Evolutionary conservation across 306 rosid genomes (phyloP), one percentile per base, ranked within the genome.

Genomic region (Corylus heterophylla): DNA sequence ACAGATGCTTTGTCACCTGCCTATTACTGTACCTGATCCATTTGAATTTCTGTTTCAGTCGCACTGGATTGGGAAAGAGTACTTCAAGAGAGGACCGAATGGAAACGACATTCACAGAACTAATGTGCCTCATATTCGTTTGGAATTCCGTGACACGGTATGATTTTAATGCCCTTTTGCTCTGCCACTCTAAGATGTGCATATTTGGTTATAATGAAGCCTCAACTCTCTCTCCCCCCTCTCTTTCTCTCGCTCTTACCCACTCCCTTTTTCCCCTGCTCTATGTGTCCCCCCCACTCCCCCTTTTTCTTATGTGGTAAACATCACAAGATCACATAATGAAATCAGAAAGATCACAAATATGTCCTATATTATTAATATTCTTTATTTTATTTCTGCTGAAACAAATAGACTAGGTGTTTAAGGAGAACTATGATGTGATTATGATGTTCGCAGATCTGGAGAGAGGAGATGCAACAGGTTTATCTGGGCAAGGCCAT

Each of bases 41-140:
- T 76, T 44, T 1, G 29, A 45, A 7, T 82, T 62, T 70, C 54
- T 83, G 76, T 81, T 80, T 77, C 83, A 96, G 98, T 83, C 98
- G 1, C 99, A 91, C 78, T 96, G 99, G 99, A 93, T 96, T 20
- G 99, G 99, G 35, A 89, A 89, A 77, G 96, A 79, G 83, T 93
- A 96, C 82, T 93, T 91, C 89, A 86, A 78, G 80, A 90, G 96
- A 80, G 98, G 99, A 69, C 97, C 99, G n/a, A 78, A 83, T 76
- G 99, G 99, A 87, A 93, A 96, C 71, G 98, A 93, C 74, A 91
- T 96, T 84, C 99, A 80, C 80, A 93, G 69, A 88, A 93, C 99
- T 6, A 96, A 96, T 20, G 99, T 96, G 82, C 99, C 99, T 80
- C 99, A 96, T 80, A 96, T 96, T 73, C 91, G 99, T 76, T 35